Conservation (phyloP, 352 stramenopile species). For the Pythium folliculosum region DNA sequence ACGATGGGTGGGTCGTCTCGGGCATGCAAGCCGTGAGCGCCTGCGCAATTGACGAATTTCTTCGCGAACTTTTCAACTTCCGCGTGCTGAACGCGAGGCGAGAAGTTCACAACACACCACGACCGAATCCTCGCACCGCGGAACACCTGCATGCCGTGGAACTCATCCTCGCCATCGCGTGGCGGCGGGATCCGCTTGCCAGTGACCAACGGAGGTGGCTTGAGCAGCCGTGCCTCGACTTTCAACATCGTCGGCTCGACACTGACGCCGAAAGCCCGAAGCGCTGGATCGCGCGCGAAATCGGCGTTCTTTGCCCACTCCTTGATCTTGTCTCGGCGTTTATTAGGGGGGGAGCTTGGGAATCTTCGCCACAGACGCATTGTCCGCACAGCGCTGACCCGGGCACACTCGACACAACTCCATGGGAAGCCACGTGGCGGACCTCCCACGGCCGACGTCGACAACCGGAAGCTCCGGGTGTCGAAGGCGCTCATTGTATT, state of each 20-base stretch:
- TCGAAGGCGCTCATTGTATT: background rate
- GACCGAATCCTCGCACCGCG: background rate
- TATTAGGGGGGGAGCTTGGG: background rate
- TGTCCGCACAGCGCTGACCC: background rate
- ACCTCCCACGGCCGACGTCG: background rate
- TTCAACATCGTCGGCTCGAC: background rate
- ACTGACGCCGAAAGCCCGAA: constrained; percentile 5
- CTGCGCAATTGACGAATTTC: no score
- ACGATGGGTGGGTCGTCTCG: background rate
- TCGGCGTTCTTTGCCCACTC: no score
- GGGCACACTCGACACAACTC: background rate
- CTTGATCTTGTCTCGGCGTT: no score
- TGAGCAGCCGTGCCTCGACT: background rate
- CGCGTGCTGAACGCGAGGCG: background rate
- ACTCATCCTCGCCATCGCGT: background rate
- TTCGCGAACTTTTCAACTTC: no score
- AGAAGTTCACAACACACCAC: constrained; percentile 12
- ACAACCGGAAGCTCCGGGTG: background rate
- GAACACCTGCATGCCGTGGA: background rate
- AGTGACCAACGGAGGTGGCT: background rate
- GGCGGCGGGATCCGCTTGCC: background rate
- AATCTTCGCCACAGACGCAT: background rate
- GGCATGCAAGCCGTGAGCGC: no score
- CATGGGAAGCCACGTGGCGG: constrained; percentile 1
- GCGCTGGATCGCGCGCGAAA: no score